These are phyloP conservation scores for Oryza punctata DNA, from an alignment of 176 grass and related monocot species.

Conservation along the genomic window DNA sequence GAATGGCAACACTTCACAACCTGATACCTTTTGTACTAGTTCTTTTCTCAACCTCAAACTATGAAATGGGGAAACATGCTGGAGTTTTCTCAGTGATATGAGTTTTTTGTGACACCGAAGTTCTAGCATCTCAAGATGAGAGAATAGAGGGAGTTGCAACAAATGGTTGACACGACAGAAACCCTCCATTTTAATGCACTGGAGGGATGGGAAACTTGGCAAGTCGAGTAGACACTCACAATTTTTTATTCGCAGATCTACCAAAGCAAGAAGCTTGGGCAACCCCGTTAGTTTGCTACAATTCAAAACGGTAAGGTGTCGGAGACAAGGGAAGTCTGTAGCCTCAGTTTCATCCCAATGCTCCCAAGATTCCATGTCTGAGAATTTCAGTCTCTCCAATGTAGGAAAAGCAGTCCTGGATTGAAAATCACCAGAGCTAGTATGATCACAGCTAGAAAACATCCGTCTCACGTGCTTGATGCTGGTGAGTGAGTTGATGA, in stretches of 20 bases:
- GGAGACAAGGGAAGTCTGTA: slow-evolving; percentile 39
- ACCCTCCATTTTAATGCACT: slow-evolving; percentile 34
- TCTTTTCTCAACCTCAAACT: slow-evolving; percentile 29
- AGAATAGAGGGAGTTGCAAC: slow-evolving; percentile 24
- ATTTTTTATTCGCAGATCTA: slow-evolving; percentile 26
- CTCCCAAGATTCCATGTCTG: slow-evolving; percentile 46
- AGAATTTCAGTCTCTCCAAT: slow-evolving; percentile 49
- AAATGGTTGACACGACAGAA: slow-evolving; percentile 9
- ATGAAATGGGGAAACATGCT: background rate
- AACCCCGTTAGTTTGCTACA: slow-evolving; percentile 42
- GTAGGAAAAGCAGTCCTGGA: slow-evolving; percentile 30
- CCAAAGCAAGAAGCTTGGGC: slow-evolving; percentile 25
- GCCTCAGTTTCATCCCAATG: slow-evolving; percentile 46
- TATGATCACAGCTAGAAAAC: slow-evolving; percentile 24
- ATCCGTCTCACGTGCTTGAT: slow-evolving; percentile 37
- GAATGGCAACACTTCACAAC: slow-evolving; percentile 2
- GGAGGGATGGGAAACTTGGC: slow-evolving; percentile 34
- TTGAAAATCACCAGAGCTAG: background rate
- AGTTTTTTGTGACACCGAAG: slow-evolving; percentile 8
- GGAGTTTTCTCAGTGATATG: slow-evolving; percentile 15
- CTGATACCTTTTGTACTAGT: background rate
- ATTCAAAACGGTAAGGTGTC: slow-evolving; percentile 31
- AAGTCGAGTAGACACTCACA: slow-evolving; percentile 26
- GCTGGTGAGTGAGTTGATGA: slow-evolving; percentile 28
- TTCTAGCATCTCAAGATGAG: slow-evolving; percentile 29